Evolutionary conservation across 2,329 filamentous ascomycete species (phyloP), one percentile per base, ranked within the genome.

Genomic region (Bipolaris victoriae): DNA sequence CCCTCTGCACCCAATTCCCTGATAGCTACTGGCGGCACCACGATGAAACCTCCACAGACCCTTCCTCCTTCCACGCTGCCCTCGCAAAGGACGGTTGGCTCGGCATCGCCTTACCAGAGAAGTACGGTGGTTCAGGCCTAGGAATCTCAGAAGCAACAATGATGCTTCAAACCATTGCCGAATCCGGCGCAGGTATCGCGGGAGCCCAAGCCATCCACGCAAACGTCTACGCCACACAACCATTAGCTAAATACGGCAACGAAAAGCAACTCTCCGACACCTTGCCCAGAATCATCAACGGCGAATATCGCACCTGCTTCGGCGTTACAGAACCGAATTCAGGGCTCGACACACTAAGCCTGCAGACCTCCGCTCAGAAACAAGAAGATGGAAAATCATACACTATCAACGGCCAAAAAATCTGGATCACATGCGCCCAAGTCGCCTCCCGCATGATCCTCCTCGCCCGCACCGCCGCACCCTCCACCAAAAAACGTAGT

Each of bases 401-500:
- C 71, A 80, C 78, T 1, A 82, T 96, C 10, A 85, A 85, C 0
- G 91, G 91, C 0, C 90, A 94, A 72, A 96, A 96, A 78, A 93
- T 94, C 57, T 96, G 91, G 91, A 96, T 95, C 52, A 91, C 90
- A 0, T 93, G 87, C 51, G 91, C 91, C 0, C 90, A 96, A 72
- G 89, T 94, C 0, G 91, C 91, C 0, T 83, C 83, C 3, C 91
- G 91, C 68, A 96, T 96, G 91, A 88, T 96, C 3, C 81, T 96
- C 0, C 83, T 96, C 0, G 90, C 90, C 0, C 85, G 91, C 1
- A 96, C 91, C 0, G 91, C 87, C 0, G 84, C 89, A 0, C 64
- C 88, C 0, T 81, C 90, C 57, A 86, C 87, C 0, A 79, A 80
- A 57, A 92, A 88, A 69, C 84, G 88, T 0, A 90, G 85, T n/a